Conservation (phyloP, 2,329 filamentous ascomycete species). For the Cordyceps tenuipes region DNA sequence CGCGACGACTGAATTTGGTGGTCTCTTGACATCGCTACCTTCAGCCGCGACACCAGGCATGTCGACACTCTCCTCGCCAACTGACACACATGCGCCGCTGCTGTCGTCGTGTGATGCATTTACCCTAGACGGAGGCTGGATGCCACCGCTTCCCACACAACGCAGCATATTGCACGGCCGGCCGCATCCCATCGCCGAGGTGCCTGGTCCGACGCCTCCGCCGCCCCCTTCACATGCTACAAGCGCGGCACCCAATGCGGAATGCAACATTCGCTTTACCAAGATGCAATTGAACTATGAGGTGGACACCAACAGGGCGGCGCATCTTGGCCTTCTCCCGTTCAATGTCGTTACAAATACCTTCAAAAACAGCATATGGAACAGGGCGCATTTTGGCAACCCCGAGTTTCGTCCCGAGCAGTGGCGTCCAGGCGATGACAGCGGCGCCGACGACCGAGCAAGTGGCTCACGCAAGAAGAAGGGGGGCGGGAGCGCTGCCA, state of each 20-base stretch:
- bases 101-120: background rate
- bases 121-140: background rate
- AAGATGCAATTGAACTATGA: conserved; percentile 39
- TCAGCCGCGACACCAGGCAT: conserved; percentile 30
- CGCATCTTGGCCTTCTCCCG: conserved; percentile 19
- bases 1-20: conserved; percentile 33
- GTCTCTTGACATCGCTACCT: conserved; percentile 27
- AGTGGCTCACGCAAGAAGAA: conserved; percentile 1
- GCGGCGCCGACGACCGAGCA: conserved; percentile 20
- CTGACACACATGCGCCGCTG: background rate
- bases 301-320: conserved; percentile 31
- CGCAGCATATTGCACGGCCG: background rate
- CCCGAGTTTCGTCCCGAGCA: conserved; percentile 42
- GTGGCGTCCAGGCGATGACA: conserved; percentile 34
- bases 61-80: conserved; percentile 9
- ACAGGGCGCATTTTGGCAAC: conserved; percentile 59
- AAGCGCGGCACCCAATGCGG: conserved; percentile 8
- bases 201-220: background rate
- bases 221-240: background rate
- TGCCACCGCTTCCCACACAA: background rate
- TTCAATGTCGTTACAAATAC: conserved; percentile 39
- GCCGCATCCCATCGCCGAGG: background rate
- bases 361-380: conserved; percentile 60
- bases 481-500: background rate
- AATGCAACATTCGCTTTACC: conserved; percentile 41